Evolutionary conservation across 1,284 basidiomycete genomes (phyloP), one percentile per base, ranked within the genome.

Genomic region (Boletellus sp.): DNA sequence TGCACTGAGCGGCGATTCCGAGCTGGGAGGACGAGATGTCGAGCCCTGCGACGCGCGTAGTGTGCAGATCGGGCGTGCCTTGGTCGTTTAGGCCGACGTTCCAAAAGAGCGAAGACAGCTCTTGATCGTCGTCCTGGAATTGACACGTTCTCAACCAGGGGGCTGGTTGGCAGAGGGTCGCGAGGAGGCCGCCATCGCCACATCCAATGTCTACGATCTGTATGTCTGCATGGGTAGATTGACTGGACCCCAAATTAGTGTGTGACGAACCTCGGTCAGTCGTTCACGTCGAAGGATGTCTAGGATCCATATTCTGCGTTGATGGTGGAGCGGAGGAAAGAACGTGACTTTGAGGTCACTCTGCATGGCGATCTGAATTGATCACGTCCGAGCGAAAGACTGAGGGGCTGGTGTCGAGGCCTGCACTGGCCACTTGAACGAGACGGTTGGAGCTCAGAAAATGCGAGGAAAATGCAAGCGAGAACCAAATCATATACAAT

Each of bases 151-250:
- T 70, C 15, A 86, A 77, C 79, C 85, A 86, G 2, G 84, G 81
- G 3, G 90, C 81, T 0, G 89, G 83, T 62, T 88, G 81, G 57
- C 80, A 81, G 16, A 93, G 79, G 13, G 82, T 79, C 1, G 73
- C 65, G n/a, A 92, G 77, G 8, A 92, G 75, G 42, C 82, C 74
- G 22, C 90, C 90, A 69, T 88, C 82, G 36, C 89, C 90, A 59
- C 90, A 93, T 5, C 90, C 90, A 22, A 91, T 72, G 60, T 93
- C 90, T 41, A 91, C 71, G 12, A 91, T 76, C 90, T 90, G 59
- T 30, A 45, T 13, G 33, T 41, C 51, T 46, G 42, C 40, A 33
- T 48, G 50, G 52, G 44, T 40, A 18, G 26, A 26, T 35, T 4
- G 5, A 2, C 2, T 11, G 33, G 44, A 16, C 13, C 15, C n/a